Conservation (phyloP, 768 basidiomycete genomes). For the Leccinum subtestaceum region DNA sequence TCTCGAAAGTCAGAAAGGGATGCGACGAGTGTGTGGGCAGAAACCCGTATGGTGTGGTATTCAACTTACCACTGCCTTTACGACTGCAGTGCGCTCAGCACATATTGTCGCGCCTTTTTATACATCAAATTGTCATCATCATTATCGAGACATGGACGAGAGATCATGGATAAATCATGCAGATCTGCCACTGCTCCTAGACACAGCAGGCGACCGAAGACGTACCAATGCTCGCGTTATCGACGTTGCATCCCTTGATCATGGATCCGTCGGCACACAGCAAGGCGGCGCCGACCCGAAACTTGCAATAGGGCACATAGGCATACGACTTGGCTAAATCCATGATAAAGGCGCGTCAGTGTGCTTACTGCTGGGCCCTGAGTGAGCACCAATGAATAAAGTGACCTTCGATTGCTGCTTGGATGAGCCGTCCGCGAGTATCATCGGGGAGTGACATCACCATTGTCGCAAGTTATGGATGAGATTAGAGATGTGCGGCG, state of each 20-base stretch:
- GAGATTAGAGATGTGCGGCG: neutral
- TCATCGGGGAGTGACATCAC: conserved; percentile 35
- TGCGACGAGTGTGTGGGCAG: neutral
- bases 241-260: conserved; percentile 86
- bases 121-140: neutral
- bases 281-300: conserved; percentile 91
- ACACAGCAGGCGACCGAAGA: no score
- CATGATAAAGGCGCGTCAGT: neutral
- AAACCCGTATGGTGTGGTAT: neutral
- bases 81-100: conserved; percentile 90
- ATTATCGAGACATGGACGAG: neutral
- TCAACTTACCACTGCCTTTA: conserved; percentile 84
- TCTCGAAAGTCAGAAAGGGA: neutral
- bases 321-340: conserved; percentile 62
- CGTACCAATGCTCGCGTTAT: conserved; percentile 90
- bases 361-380: neutral
- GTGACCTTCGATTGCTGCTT: conserved; percentile 40
- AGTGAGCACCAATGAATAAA: neutral
- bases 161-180: neutral
- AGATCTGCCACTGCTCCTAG: neutral
- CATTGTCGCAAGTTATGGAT: neutral
- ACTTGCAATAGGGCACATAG: conserved; percentile 86
- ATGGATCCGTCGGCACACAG: conserved; percentile 66
- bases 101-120: conserved; percentile 81
- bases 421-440: conserved; percentile 49